phyloP scores from a whole-genome alignment of 495 filamentous ascomycete genomes.

The Lophiostoma macrostomum region DNA sequence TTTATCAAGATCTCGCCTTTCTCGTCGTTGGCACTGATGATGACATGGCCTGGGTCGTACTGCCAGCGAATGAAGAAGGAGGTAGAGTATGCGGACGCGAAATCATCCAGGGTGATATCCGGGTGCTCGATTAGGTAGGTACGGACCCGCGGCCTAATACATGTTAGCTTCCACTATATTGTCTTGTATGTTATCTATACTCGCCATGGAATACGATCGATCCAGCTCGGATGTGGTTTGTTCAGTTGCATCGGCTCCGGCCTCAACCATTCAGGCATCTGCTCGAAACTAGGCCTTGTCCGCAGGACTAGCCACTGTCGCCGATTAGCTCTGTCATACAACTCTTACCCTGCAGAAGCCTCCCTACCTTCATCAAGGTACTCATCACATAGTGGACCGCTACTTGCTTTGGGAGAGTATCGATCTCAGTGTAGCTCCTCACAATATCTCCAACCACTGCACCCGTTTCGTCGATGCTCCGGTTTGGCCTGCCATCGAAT shows the following conservation, averaged over 20 bases:
- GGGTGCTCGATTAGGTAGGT: conserved; percentile 18
- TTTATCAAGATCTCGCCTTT: conserved; percentile 17
- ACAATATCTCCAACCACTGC: conserved; percentile 20
- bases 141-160: conserved; percentile 10
- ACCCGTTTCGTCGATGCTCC: conserved; percentile 15
- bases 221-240: conserved; percentile 16
- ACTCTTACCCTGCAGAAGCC: neutral
- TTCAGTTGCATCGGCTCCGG: conserved; percentile 6
- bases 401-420: conserved; percentile 21
- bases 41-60: conserved; percentile 19
- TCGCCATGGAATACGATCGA: conserved; percentile 17
- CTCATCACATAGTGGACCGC: conserved; percentile 19
- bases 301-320: conserved; percentile 12
- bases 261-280: conserved; percentile 20
- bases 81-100: conserved; percentile 16
- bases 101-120: conserved; percentile 14
- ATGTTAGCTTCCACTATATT: neutral
- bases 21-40: conserved; percentile 3
- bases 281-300: conserved; percentile 8
- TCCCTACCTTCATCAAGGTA: conserved; percentile 15
- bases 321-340: neutral
- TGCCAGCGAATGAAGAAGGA: conserved; percentile 11
- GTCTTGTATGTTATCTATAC: neutral
- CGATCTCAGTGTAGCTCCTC: conserved; percentile 21
- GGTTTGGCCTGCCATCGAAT: conserved; percentile 17